A percentile compares a stretch with the other conserved stretches of the same genome.
phyloP scores from a whole-genome alignment of 106 monocot species.

The Phalaenopsis aphrodite region DNA sequence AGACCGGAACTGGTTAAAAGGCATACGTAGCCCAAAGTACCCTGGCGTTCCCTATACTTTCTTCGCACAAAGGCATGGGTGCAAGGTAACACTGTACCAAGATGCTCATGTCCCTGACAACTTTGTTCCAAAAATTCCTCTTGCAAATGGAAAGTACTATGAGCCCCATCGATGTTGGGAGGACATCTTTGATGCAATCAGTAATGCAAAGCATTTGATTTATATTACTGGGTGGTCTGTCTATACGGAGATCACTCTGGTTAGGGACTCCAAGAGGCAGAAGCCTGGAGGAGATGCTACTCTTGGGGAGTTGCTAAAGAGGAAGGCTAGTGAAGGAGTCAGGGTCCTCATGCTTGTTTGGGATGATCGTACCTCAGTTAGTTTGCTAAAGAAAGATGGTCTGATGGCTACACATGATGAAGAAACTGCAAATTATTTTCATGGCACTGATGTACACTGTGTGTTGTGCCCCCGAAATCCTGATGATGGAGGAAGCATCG shows the following conservation, averaged over 20 bases:
- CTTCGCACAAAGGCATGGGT: conserved; percentile 19
- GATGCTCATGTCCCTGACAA: conserved; percentile 20
- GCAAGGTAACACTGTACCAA: conserved; percentile 21
- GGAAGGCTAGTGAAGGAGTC: conserved; percentile 25
- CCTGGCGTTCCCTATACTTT: conserved; percentile 27
- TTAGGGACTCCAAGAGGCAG: conserved; percentile 22
- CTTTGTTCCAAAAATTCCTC: conserved; percentile 24
- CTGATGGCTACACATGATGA: conserved; percentile 26
- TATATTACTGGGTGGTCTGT: conserved; percentile 31
- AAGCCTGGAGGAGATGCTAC: conserved; percentile 26
- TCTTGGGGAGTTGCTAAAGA: conserved; percentile 21
- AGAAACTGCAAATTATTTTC: conserved; percentile 18
- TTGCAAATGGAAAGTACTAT: conserved; percentile 17
- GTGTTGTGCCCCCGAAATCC: conserved; percentile 24
- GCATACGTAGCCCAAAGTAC: conserved; percentile 9
- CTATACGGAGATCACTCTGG: conserved; percentile 20
- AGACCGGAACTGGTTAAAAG: conserved; percentile 20
- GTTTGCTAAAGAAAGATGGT: conserved; percentile 18
- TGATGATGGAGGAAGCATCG: conserved; percentile 23
- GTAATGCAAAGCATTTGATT: conserved; percentile 20
- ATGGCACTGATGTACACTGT: conserved; percentile 17
- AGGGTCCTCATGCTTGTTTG: conserved; percentile 28
- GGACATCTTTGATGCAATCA: conserved; percentile 27
- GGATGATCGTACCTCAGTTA: conserved; percentile 27
- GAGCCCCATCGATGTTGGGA: conserved; percentile 22